Percentiles rank a stretch among this genome's conserved stretches.
phyloP scores from a whole-genome alignment of 106 monocot species.

The Dioscorea dumetorum region DNA sequence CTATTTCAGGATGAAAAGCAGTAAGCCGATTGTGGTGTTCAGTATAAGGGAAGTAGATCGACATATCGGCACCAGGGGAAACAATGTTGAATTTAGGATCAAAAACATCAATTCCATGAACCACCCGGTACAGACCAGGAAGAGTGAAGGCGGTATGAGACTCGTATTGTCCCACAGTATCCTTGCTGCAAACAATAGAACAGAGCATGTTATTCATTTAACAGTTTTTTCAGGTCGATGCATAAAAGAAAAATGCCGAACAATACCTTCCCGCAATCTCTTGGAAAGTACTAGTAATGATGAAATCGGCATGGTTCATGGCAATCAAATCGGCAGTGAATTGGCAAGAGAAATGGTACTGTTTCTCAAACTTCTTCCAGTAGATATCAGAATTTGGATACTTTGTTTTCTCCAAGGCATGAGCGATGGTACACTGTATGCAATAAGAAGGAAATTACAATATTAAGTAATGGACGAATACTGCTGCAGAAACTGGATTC shows the following conservation, averaged over 20 bases:
- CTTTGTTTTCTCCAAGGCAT: slow-evolving; percentile 82
- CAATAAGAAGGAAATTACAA: neutral
- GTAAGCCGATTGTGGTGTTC: slow-evolving; percentile 56
- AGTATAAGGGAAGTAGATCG: slow-evolving; percentile 64
- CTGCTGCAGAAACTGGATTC: neutral
- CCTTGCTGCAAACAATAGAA: slow-evolving; percentile 50
- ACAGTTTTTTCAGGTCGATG: neutral
- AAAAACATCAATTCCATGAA: slow-evolving; percentile 74
- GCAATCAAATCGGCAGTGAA: slow-evolving; percentile 81
- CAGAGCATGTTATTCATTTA: neutral
- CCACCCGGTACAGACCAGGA: slow-evolving; percentile 72
- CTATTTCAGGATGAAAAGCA: slow-evolving; percentile 59
- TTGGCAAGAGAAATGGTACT: slow-evolving; percentile 85
- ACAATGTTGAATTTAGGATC: slow-evolving; percentile 86
- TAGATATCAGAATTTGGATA: slow-evolving; percentile 75
- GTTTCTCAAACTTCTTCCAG: slow-evolving; percentile 70
- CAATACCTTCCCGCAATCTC: slow-evolving; percentile 74
- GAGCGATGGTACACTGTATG: slow-evolving; percentile 70
- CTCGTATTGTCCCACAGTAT: slow-evolving; percentile 75
- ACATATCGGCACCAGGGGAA: slow-evolving; percentile 75
- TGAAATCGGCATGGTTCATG: slow-evolving; percentile 83
- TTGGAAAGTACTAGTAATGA: slow-evolving; percentile 80
- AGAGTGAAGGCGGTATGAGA: slow-evolving; percentile 70
- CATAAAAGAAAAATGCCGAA: neutral
- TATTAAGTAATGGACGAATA: neutral